Evolutionary conservation across 2,329 filamentous ascomycete species (phyloP), one percentile per base, ranked within the genome.

Genomic region (Xylaria sp.): DNA sequence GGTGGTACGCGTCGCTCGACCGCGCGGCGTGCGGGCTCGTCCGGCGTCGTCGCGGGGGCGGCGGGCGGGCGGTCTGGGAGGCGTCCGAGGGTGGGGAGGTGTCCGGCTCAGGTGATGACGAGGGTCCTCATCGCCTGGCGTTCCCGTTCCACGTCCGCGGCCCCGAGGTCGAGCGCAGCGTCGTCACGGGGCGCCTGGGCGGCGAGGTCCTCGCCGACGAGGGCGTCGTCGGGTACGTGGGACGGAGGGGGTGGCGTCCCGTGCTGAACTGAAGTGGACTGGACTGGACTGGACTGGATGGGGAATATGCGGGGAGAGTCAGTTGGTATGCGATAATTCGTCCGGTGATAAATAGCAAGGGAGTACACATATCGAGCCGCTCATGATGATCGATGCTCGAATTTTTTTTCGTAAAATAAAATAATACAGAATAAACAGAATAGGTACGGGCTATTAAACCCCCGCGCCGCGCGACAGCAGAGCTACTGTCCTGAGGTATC

Each of bases 1-100:
- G 77, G 39, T 90, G 86, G 88, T 88, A 83, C 54, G 63, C 89
- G 17, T 81, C 81, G 9, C 73, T 90, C 1, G 87, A 90, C 63
- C 76, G 83, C 11, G 67, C 65, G 21, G 79, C 76, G 4, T 84
- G 80, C 45, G 86, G 86, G 4, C 88, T 90, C 51, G 68, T 69
- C 16, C 72, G 71, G 63, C 67, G 65, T 19, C 65, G 65, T 9
- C 6, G 24, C 24, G 24, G 24, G 83, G 13, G 67, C 65, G 21
- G 79, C 76, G 4, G 84, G 80, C 45, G 86, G 86, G 3, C 88
- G 90, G 50, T 67, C 69, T n/a, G 72, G 71, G 63, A 66, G 66
- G 20, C 65, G 65, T 52, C 17, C 18, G 24, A 21, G 1, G 49
- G 17, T 13, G 56, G 19, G 39, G 43, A 42, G 8, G 41, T 34